phyloP scores from a whole-genome alignment of 768 basidiomycete genomes.

The Pisolithus marmoratus region DNA sequence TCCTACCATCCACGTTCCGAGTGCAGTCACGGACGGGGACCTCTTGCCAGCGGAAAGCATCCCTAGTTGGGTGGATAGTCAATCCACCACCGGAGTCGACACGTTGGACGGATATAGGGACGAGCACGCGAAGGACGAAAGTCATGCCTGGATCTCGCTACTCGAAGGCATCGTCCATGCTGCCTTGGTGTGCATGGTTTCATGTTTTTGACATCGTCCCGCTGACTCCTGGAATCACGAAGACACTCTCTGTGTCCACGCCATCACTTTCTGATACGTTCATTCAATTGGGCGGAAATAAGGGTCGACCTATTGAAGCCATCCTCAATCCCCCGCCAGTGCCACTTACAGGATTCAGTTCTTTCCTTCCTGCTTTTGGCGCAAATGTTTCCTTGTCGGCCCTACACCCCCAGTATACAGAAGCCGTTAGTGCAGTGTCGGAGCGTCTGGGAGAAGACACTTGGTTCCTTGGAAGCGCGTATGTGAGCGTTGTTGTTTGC shows the following conservation, averaged over 20 bases:
- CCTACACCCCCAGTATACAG: slow-evolving; percentile 55
- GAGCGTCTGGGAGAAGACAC: slow-evolving; percentile 70
- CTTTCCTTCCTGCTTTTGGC: slow-evolving; percentile 57
- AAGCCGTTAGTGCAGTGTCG: slow-evolving; percentile 68
- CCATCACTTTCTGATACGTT: slow-evolving; percentile 39
- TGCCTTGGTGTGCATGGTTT: slow-evolving; percentile 48
- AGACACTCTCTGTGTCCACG: slow-evolving; percentile 48
- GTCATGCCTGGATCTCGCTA: slow-evolving; percentile 76
- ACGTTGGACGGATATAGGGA: slow-evolving; percentile 65
- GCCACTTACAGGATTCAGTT: slow-evolving; percentile 63
- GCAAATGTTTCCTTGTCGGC: slow-evolving; percentile 45
- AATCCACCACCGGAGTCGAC: slow-evolving; percentile 34
- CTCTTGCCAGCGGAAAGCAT: slow-evolving; percentile 64
- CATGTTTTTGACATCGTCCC: not conserved
- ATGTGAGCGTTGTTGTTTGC: slow-evolving; percentile 14
- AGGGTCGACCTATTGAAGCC: slow-evolving; percentile 36
- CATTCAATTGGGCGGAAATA: slow-evolving; percentile 30
- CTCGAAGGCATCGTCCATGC: slow-evolving; percentile 75
- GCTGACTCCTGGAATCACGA: slow-evolving; percentile 1
- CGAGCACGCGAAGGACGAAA: slow-evolving; percentile 58
- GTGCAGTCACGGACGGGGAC: slow-evolving; percentile 32
- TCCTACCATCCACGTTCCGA: slow-evolving; percentile 64
- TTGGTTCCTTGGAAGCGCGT: slow-evolving; percentile 81
- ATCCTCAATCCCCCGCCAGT: slow-evolving; percentile 61
- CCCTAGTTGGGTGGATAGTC: slow-evolving; percentile 66